Conservation (phyloP, 2,329 filamentous ascomycete species). For the Aspergillus udagawae region DNA sequence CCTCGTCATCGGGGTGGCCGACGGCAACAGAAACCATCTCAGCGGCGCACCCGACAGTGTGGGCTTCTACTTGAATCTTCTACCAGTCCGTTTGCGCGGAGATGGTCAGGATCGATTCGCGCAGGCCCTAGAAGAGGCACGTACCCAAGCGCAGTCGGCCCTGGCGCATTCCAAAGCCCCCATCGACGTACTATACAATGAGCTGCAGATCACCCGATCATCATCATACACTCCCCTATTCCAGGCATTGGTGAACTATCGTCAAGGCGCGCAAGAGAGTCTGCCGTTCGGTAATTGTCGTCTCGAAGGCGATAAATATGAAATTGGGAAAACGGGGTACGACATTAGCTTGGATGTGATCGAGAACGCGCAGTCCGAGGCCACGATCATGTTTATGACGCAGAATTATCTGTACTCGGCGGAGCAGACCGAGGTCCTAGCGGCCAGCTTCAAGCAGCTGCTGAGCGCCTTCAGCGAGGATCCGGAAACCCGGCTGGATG, state of each 20-base stretch:
- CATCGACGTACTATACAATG: constrained; percentile 46
- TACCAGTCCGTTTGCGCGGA: not conserved
- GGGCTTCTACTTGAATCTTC: not conserved
- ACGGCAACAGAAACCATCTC: not conserved
- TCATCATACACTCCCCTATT: constrained; percentile 45
- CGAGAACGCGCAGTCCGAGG: constrained; percentile 19
- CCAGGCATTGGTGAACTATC: constrained; percentile 49
- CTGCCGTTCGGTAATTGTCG: constrained; percentile 17
- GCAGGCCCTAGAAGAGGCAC: no score
- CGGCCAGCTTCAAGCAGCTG: constrained; percentile 19
- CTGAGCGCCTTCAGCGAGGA: constrained; percentile 11
- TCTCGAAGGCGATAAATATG: constrained; percentile 10
- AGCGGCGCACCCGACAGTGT: not conserved
- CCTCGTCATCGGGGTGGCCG: not conserved
- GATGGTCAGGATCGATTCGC: no score
- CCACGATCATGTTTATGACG: constrained; percentile 14
- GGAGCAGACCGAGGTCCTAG: constrained; percentile 21
- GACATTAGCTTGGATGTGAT: constrained; percentile 38
- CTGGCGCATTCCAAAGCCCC: constrained; percentile 42
- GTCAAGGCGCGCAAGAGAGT: constrained; percentile 28
- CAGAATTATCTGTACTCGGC: constrained; percentile 32
- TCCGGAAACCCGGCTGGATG: not conserved
- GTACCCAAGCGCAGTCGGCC: no score
- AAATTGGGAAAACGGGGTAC: constrained; percentile 23
- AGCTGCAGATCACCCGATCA: constrained; percentile 41